phyloP scores from a whole-genome alignment of 2,329 filamentous ascomycete genomes.

The Ilyonectria destructans region DNA sequence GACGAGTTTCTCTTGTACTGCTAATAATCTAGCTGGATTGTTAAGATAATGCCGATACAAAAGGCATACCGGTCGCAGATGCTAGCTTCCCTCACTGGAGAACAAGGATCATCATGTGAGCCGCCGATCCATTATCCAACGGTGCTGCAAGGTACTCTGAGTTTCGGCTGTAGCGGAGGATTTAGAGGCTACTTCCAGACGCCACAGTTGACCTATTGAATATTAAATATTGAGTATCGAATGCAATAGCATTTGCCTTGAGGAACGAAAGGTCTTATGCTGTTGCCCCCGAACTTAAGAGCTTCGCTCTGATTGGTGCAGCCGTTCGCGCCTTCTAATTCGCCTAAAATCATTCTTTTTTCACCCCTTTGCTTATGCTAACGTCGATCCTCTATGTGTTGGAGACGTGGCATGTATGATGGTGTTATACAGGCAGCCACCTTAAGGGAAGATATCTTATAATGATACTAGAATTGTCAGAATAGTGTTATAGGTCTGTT shows the following conservation, averaged over 20 bases:
- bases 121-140: neutral
- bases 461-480: too few species aligned
- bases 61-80: neutral
- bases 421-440: too few species aligned
- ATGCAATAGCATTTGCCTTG: neutral
- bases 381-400: too few species aligned
- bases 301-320: too few species aligned
- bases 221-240: neutral
- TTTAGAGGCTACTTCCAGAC: neutral
- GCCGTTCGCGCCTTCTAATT: too few species aligned
- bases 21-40: neutral
- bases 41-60: neutral
- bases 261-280: too few species aligned
- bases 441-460: too few species aligned
- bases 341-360: too few species aligned
- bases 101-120: neutral
- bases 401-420: too few species aligned
- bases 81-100: neutral
- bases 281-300: too few species aligned
- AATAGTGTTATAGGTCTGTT: too few species aligned
- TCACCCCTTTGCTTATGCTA: too few species aligned
- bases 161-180: neutral
- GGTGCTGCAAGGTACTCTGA: neutral
- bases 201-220: neutral
- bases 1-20: neutral